A percentile compares a stretch with the other conserved stretches of the same genome.
Conservation (phyloP, 768 basidiomycete genomes). For the Tylopilus plumbeoviolaceoides region DNA sequence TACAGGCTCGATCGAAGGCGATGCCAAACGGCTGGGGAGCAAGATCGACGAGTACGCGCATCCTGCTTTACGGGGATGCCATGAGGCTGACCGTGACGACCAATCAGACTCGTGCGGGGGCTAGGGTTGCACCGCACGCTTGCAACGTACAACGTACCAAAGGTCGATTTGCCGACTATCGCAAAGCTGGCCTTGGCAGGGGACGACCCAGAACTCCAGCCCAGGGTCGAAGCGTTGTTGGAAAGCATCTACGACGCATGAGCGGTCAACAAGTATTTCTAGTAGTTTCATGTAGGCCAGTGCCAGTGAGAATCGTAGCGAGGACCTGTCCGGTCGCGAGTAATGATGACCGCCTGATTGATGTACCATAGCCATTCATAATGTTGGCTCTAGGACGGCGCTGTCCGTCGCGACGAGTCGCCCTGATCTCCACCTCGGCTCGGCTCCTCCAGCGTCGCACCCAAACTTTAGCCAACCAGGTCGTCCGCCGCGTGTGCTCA, state of each 20-base stretch:
- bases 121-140: conserved; percentile 60
- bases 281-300: neutral
- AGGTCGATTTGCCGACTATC: conserved; percentile 48
- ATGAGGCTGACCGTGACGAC: conserved; percentile 10
- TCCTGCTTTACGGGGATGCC: neutral
- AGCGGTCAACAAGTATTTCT: neutral
- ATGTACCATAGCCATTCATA: conserved; percentile 17
- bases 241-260: conserved; percentile 38
- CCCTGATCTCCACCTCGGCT: conserved; percentile 8
- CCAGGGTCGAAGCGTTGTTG: conserved; percentile 46
- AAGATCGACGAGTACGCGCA: conserved; percentile 51
- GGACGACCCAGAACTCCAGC: conserved; percentile 34
- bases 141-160: conserved; percentile 61
- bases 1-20: conserved; percentile 64
- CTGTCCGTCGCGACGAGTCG: conserved; percentile 8
- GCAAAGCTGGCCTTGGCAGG: conserved; percentile 32
- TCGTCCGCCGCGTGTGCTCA: neutral
- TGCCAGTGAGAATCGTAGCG: neutral
- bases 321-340: neutral
- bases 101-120: conserved; percentile 49
- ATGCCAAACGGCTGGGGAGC: conserved; percentile 48
- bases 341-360: neutral
- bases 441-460: neutral
- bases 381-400: conserved; percentile 9
- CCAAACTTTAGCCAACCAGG: neutral